phyloP scores from a whole-genome alignment of 2,329 filamentous ascomycete species.

The Aspergillus sp. region DNA sequence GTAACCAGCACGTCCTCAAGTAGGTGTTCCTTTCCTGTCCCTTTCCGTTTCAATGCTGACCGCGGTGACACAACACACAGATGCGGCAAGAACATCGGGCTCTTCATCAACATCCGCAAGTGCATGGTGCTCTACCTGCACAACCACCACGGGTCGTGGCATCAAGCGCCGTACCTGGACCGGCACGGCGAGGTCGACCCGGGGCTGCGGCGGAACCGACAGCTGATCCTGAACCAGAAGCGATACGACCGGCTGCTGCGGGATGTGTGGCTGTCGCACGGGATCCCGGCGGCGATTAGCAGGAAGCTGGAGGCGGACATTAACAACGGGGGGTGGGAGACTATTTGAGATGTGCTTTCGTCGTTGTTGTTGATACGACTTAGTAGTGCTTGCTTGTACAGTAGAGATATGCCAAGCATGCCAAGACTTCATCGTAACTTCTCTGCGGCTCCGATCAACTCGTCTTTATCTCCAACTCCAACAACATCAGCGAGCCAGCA shows the following conservation, averaged over 20 bases:
- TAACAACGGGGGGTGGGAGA: slow-evolving; percentile 97
- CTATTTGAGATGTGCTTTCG: slow-evolving; percentile 25
- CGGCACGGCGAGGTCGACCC: slow-evolving; percentile 91
- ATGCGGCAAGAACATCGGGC: slow-evolving; percentile 80
- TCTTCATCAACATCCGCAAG: slow-evolving; percentile 95
- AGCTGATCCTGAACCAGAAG: slow-evolving; percentile 86
- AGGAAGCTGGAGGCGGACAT: slow-evolving; percentile 88
- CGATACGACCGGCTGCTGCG: slow-evolving; percentile 82
- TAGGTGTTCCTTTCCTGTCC: slow-evolving; percentile 37
- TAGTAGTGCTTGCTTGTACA: too few species aligned
- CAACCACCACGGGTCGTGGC: slow-evolving; percentile 70
- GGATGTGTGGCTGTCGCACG: slow-evolving; percentile 76
- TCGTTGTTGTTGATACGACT: too few species aligned
- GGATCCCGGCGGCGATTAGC: slow-evolving; percentile 79
- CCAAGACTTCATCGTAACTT: too few species aligned
- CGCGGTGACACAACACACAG: slow-evolving; percentile 40
- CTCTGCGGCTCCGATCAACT: too few species aligned
- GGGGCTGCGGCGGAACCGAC: slow-evolving; percentile 77
- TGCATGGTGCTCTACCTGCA: slow-evolving; percentile 86
- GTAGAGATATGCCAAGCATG: too few species aligned
- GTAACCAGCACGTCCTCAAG: slow-evolving; percentile 81
- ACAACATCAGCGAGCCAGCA: slow-evolving; percentile 34
- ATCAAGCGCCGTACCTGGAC: slow-evolving; percentile 85
- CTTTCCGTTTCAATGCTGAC: slow-evolving; percentile 5
- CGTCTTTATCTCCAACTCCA: slow-evolving; percentile 8